Percentiles rank a stretch among this genome's conserved stretches.
These are phyloP conservation scores for Lentinula boryana DNA, from an alignment of 768 basidiomycete species.

Conservation along the genomic window DNA sequence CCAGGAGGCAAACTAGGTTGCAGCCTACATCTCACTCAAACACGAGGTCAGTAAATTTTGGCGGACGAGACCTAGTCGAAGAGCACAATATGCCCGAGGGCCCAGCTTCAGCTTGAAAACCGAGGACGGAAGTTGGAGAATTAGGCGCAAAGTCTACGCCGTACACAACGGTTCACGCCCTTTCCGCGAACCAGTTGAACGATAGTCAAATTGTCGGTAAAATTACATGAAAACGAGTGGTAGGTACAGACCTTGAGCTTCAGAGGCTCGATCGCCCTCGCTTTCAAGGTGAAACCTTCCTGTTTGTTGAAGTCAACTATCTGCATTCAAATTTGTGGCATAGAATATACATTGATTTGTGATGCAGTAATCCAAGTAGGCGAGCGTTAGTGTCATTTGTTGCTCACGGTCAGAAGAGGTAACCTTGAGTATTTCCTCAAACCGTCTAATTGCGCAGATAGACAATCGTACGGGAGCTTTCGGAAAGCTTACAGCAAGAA, in stretches of 20 bases:
- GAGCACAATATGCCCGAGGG: too few relatives aligned
- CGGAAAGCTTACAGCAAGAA: too few relatives aligned
- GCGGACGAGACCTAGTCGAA: too few relatives aligned
- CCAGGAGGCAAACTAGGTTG: background rate
- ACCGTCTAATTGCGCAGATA: background rate
- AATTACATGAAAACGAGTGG: background rate
- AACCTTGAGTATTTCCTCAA: too few relatives aligned
- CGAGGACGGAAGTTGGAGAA: background rate
- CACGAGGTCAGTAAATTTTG: too few relatives aligned
- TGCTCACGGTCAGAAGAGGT: too few relatives aligned
- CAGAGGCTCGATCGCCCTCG: background rate
- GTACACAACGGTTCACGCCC: background rate
- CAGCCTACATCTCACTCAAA: too few relatives aligned
- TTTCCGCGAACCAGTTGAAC: background rate
- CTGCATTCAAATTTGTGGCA: too few relatives aligned
- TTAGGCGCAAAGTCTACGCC: background rate
- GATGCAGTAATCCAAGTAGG: background rate
- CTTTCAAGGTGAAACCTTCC: background rate
- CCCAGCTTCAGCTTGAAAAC: background rate
- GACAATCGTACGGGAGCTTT: background rate
- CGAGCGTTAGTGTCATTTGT: background rate
- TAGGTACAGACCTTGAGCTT: background rate
- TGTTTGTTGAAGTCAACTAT: background rate
- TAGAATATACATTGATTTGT: background rate
- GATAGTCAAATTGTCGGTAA: background rate